Percentiles rank a stretch among this genome's conserved stretches.
These are phyloP conservation scores for Fonsecaea erecta DNA, from an alignment of 2,329 filamentous ascomycete genomes.

Conservation along the genomic window DNA sequence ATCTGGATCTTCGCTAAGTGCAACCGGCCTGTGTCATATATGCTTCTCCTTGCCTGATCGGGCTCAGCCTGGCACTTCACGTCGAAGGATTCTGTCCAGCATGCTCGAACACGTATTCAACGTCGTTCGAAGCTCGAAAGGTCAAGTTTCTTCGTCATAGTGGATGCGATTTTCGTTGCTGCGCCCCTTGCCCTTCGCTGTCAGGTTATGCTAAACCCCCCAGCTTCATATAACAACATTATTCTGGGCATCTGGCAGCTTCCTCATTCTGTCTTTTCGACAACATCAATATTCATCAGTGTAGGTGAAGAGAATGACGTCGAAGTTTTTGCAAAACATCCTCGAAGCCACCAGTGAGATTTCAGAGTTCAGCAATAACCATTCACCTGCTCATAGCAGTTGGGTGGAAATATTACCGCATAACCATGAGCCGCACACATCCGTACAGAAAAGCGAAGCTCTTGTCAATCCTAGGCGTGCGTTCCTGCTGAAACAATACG, in stretches of 20 bases:
- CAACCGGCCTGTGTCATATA: slow-evolving; percentile 5
- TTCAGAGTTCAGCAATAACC: background rate
- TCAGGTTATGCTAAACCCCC: background rate
- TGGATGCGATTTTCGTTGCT: slow-evolving; percentile 5
- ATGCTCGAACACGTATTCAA: background rate
- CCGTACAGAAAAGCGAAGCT: background rate
- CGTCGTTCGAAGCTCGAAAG: background rate
- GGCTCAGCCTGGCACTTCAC: background rate
- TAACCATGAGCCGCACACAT: background rate
- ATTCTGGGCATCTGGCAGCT: background rate
- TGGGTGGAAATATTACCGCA: background rate
- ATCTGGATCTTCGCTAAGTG: background rate
- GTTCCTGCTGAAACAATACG: background rate
- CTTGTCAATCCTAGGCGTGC: background rate
- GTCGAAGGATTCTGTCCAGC: background rate
- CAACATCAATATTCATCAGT: background rate
- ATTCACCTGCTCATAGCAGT: background rate
- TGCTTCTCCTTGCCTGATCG: slow-evolving; percentile 5
- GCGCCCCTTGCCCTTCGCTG: slow-evolving; percentile 3
- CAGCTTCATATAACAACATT: background rate
- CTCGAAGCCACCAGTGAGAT: background rate
- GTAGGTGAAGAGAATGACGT: background rate
- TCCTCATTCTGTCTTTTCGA: background rate
- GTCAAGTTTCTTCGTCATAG: slow-evolving; percentile 5
- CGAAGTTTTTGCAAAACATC: background rate